Evolutionary conservation across 2,329 filamentous ascomycete genomes (phyloP).

Genomic region (Scopulariopsis brevicaulis): DNA sequence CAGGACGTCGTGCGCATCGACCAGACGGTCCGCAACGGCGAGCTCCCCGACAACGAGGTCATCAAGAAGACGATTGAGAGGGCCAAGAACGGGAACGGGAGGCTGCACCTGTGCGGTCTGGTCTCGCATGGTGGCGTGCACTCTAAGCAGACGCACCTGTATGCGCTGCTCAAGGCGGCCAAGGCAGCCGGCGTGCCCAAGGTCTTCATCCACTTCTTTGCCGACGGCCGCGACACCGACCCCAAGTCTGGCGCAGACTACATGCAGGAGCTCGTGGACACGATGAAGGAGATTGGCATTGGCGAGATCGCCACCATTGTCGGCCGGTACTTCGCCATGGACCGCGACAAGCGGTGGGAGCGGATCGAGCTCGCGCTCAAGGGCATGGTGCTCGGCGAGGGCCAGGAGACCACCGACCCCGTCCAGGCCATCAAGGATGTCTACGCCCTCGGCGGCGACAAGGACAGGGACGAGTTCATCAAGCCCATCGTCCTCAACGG

Average conservation of each 20-base stretch:
- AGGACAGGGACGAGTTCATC: constrained; percentile 92
- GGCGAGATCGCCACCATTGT: constrained; percentile 89
- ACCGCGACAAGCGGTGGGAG: constrained; percentile 99
- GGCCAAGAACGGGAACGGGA: constrained; percentile 79
- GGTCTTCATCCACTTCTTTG: constrained; percentile 98
- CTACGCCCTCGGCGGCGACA: constrained; percentile 58
- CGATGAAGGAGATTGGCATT: constrained; percentile 70
- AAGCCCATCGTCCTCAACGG: constrained; percentile 95
- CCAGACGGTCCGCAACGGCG: constrained; percentile 75
- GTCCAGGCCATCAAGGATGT: constrained; percentile 78
- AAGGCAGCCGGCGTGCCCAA: constrained; percentile 80
- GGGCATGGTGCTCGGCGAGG: constrained; percentile 75
- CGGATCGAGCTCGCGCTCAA: constrained; percentile 82
- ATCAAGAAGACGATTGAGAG: constrained; percentile 66
- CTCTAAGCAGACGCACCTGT: constrained; percentile 88
- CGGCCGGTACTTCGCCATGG: constrained; percentile 97
- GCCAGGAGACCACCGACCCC: constrained; percentile 74
- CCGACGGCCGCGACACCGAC: constrained; percentile 94
- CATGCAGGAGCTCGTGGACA: constrained; percentile 75
- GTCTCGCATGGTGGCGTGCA: constrained; percentile 95
- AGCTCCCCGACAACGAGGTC: constrained; percentile 65
- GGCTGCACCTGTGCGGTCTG: constrained; percentile 84
- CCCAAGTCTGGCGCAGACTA: constrained; percentile 86
- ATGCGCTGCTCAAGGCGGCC: constrained; percentile 76
- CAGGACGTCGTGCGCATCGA: constrained; percentile 97